These are phyloP conservation scores for Omphalotus olearius DNA, from an alignment of 1,284 basidiomycete species.

Conservation along the genomic window DNA sequence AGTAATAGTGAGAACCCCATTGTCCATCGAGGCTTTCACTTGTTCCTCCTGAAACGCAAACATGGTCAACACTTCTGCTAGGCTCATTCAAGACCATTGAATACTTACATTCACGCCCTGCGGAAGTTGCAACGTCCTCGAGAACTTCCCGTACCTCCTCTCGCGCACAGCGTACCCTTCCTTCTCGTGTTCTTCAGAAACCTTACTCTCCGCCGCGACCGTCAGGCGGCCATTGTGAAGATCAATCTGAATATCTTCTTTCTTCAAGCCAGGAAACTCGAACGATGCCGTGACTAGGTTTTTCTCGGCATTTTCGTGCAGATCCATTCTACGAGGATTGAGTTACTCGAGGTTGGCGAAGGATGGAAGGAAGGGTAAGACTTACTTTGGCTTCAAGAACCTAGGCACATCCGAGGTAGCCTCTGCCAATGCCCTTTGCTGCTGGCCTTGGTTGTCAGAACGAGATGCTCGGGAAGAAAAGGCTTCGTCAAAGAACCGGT, in stretches of 20 bases:
- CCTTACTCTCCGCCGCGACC: slow-evolving; percentile 14
- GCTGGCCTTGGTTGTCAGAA: background rate
- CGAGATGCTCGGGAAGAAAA: slow-evolving; percentile 1
- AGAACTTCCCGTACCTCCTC: slow-evolving; percentile 16
- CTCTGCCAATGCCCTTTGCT: background rate
- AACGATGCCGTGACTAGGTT: slow-evolving; percentile 6
- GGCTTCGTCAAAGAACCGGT: slow-evolving; percentile 17
- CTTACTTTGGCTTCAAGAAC: slow-evolving; percentile 13
- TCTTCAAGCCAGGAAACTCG: slow-evolving; percentile 16
- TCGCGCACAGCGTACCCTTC: slow-evolving; percentile 10
- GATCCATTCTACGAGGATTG: slow-evolving; percentile 14
- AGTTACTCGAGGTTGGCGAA: background rate
- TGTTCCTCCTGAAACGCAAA: slow-evolving; percentile 10
- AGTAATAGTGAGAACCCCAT: slow-evolving; percentile 16
- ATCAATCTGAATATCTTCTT: slow-evolving; percentile 14
- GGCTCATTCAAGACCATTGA: background rate
- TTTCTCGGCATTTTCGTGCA: slow-evolving; percentile 12
- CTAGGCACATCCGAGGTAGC: background rate
- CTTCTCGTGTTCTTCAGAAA: slow-evolving; percentile 13
- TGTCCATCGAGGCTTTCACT: slow-evolving; percentile 16
- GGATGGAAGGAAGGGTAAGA: background rate
- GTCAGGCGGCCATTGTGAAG: slow-evolving; percentile 16
- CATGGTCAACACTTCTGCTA: background rate
- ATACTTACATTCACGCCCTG: slow-evolving; percentile 14
- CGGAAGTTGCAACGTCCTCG: slow-evolving; percentile 15